Conservation (phyloP, 1,139 yeast genomes). For the Pichia sp. region DNA sequence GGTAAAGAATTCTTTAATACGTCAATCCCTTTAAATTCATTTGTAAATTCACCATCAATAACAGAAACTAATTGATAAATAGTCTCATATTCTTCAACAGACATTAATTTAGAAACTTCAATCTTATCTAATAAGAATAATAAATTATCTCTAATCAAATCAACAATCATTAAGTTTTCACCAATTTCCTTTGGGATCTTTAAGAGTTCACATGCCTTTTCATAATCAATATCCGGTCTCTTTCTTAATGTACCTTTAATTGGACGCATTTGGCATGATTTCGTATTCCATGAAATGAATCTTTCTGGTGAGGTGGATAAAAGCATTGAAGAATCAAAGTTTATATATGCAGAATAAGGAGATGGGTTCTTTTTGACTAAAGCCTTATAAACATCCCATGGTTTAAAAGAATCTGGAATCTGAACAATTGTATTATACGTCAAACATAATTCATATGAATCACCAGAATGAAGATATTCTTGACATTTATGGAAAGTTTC, state of each 20-base stretch:
- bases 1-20: conserved; percentile 78
- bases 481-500: conserved; percentile 65
- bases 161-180: conserved; percentile 96
- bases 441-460: conserved; percentile 90
- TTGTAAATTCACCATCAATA: conserved; percentile 60
- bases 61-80: conserved; percentile 93
- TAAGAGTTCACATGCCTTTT: conserved; percentile 61
- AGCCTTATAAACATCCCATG: conserved; percentile 83
- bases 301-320: conserved; percentile 95
- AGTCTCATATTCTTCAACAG: conserved; percentile 88
- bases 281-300: conserved; percentile 73
- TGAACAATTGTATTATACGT: conserved; percentile 73
- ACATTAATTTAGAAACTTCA: conserved; percentile 75
- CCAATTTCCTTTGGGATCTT: conserved; percentile 93
- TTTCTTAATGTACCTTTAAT: conserved; percentile 94
- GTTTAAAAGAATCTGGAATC: conserved; percentile 42
- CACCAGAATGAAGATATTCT: conserved; percentile 70
- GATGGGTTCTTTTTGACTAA: conserved; percentile 80
- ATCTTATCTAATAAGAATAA: conserved; percentile 69
- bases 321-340: conserved; percentile 61
- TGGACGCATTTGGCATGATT: conserved; percentile 78
- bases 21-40: conserved; percentile 66
- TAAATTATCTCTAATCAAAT: conserved; percentile 89
- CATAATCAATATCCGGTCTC: conserved; percentile 47
- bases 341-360: conserved; percentile 83